These are phyloP conservation scores for Dryas drummondii DNA, from an alignment of 306 rosid species.

Conservation along the genomic window DNA sequence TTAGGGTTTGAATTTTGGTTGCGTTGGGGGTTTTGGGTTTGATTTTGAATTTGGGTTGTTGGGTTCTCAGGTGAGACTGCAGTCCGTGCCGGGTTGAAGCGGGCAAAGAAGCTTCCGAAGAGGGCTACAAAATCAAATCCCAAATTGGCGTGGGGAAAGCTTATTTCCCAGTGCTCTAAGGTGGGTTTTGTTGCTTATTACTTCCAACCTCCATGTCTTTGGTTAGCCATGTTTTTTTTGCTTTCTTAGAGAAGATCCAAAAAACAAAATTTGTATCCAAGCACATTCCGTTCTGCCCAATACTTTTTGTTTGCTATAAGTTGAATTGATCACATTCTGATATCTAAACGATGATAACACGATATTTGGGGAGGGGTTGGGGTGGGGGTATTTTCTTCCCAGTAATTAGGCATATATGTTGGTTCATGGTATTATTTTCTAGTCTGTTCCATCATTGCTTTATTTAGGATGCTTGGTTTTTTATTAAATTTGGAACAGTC, in stretches of 20 bases:
- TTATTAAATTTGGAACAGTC: background rate
- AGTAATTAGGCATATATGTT: background rate
- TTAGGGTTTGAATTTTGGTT: slow-evolving; percentile 28
- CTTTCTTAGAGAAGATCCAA: background rate
- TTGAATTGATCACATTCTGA: background rate
- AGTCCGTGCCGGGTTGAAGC: slow-evolving; percentile 27
- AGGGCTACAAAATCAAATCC: slow-evolving; percentile 42
- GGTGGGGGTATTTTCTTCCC: background rate
- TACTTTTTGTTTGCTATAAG: background rate
- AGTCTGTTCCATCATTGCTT: background rate
- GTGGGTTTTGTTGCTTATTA: slow-evolving; percentile 39
- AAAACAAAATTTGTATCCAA: background rate
- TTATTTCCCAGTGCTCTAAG: slow-evolving; percentile 89
- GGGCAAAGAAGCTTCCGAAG: slow-evolving; percentile 52
- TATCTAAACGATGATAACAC: background rate
- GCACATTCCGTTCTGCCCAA: background rate
- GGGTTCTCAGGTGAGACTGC: slow-evolving; percentile 45
- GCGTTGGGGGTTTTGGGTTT: slow-evolving; percentile 29
- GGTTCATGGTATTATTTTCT: background rate
- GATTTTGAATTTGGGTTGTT: slow-evolving; percentile 28
- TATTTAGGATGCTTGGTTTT: background rate
- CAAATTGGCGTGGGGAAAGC: slow-evolving; percentile 79
- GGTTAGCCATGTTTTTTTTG: background rate
- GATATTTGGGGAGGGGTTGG: too few relatives aligned
- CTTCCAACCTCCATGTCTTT: slow-evolving; percentile 1